Percentiles rank a stretch among this genome's conserved stretches.
phyloP scores from a whole-genome alignment of 2,329 filamentous ascomycete species.

The Paracamarosporium sp. region DNA sequence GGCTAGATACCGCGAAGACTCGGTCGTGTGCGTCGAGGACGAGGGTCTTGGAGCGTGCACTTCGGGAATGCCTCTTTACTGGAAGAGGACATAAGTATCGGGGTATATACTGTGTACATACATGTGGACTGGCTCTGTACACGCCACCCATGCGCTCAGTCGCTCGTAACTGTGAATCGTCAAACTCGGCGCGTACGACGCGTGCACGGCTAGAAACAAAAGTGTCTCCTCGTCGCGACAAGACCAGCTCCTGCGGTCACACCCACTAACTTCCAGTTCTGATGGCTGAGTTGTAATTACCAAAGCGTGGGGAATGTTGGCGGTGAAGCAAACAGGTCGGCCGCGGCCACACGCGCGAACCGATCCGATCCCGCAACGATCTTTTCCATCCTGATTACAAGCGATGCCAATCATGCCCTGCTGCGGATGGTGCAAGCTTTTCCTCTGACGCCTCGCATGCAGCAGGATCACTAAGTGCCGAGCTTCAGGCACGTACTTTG shows the following conservation, averaged over 20 bases:
- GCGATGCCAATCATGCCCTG: conserved; percentile 8
- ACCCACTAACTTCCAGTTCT: too few relatives aligned
- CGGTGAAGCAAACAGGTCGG: too few relatives aligned
- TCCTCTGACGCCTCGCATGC: conserved; percentile 2
- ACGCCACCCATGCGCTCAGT: neutral
- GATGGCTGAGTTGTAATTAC: too few relatives aligned
- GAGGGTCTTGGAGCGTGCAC: neutral
- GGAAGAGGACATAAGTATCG: neutral
- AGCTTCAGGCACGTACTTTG: neutral
- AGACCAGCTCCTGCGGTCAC: too few relatives aligned
- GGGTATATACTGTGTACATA: too few relatives aligned
- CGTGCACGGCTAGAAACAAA: neutral
- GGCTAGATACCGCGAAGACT: too few relatives aligned
- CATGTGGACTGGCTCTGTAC: too few relatives aligned
- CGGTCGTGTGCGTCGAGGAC: neutral
- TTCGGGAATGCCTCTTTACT: neutral
- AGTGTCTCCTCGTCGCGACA: neutral
- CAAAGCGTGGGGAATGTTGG: too few relatives aligned
- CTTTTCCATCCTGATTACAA: neutral
- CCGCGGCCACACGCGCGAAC: neutral
- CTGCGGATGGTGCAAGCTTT: neutral
- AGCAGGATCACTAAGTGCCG: neutral
- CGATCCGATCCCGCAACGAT: neutral
- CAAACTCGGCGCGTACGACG: neutral
- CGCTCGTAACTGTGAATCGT: neutral